These are phyloP conservation scores for Rubus parviflorus DNA, from an alignment of 306 rosid species.

Conservation along the genomic window DNA sequence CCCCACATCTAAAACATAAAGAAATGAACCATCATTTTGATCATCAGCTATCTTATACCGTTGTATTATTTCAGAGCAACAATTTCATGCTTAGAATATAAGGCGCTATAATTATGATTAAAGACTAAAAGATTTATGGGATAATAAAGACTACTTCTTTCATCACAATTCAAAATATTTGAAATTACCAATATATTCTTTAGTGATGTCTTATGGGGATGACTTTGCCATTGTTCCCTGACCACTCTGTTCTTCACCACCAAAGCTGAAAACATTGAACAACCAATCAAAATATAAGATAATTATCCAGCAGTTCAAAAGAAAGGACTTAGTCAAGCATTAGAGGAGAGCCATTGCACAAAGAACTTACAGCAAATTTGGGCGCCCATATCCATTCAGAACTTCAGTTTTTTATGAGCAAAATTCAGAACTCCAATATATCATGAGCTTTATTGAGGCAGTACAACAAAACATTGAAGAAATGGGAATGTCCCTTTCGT, in stretches of 20 bases:
- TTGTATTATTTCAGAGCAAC: neutral
- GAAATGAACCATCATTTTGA: neutral
- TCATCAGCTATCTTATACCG: neutral
- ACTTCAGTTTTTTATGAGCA: conserved; percentile 13
- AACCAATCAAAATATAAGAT: conserved; percentile 14
- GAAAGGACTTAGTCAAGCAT: neutral
- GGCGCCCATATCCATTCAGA: conserved; percentile 19
- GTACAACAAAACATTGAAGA: conserved; percentile 28
- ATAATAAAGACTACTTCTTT: neutral
- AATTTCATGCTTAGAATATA: neutral
- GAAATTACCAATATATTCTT: conserved; percentile 18
- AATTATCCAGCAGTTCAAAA: neutral
- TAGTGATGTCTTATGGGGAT: neutral
- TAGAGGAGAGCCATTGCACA: conserved; percentile 11
- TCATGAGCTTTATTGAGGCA: conserved; percentile 26
- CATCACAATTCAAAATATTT: neutral
- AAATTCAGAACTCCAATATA: conserved; percentile 28
- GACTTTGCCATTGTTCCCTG: conserved; percentile 5
- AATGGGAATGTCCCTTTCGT: conserved; percentile 8
- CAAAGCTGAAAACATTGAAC: conserved; percentile 30
- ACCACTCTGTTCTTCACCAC: conserved; percentile 23
- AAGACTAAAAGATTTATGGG: neutral
- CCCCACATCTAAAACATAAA: neutral
- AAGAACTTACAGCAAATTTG: conserved; percentile 31
- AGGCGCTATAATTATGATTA: neutral